A percentile compares a stretch with the other conserved stretches of the same genome.
phyloP scores from a whole-genome alignment of 192 early-diverging fungal species.

The Coemansia sp. region DNA sequence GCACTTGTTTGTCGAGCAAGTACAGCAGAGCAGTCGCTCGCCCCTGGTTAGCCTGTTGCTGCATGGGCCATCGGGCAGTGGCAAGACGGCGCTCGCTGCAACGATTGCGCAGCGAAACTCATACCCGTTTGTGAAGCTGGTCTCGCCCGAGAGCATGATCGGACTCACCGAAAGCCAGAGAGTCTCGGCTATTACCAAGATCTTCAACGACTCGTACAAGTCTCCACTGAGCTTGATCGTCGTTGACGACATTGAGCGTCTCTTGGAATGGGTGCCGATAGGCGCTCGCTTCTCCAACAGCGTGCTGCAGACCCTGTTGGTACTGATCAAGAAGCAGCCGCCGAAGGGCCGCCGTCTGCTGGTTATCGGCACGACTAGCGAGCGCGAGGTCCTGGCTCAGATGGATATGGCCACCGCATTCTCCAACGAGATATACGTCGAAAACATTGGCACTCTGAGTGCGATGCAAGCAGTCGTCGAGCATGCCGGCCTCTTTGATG shows the following conservation, averaged over 20 bases:
- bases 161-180: constrained; percentile 85
- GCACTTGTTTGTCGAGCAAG: constrained; percentile 67
- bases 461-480: constrained; percentile 67
- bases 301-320: constrained; percentile 89
- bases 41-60: constrained; percentile 90
- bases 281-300: constrained; percentile 94
- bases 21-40: constrained; percentile 77
- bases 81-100: constrained; percentile 97
- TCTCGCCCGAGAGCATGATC: constrained; percentile 95
- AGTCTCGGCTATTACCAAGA: constrained; percentile 83
- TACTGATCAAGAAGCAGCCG: constrained; percentile 90
- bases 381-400: constrained; percentile 75
- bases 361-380: constrained; percentile 87
- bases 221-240: constrained; percentile 93
- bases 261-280: constrained; percentile 94
- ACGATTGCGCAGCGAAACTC: constrained; percentile 86
- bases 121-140: constrained; percentile 97
- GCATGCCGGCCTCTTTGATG: constrained; percentile 69
- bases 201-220: constrained; percentile 98
- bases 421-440: constrained; percentile 80
- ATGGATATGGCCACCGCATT: constrained; percentile 90
- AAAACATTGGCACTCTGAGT: constrained; percentile 70
- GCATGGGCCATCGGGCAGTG: constrained; percentile 83
- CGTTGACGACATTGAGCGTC: constrained; percentile 90
- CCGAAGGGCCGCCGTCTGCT: constrained; percentile 82